Conservation (phyloP, 2,329 filamentous ascomycete genomes). For the Blastomyces percursus region DNA sequence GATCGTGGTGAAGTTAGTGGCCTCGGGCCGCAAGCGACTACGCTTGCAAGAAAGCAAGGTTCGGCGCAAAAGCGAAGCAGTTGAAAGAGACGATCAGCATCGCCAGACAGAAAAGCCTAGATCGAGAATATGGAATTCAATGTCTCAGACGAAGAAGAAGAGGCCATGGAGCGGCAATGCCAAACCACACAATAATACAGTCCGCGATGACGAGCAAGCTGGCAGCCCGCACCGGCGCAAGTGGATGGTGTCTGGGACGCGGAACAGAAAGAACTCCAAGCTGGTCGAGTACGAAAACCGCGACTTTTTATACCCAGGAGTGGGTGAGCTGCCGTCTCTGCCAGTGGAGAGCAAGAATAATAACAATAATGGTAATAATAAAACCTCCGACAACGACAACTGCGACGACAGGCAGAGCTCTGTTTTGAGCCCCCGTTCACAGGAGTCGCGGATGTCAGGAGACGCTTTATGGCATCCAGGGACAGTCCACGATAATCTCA, state of each 20-base stretch:
- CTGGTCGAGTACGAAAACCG: background rate
- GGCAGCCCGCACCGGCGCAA: background rate
- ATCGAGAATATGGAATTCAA: slow-evolving; percentile 1
- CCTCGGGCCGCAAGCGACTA: slow-evolving; percentile 1
- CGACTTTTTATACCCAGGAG: slow-evolving; percentile 6
- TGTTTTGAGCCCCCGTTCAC: background rate
- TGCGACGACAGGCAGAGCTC: background rate
- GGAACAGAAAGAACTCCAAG: background rate
- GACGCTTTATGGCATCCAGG: background rate
- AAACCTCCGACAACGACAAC: too few species aligned
- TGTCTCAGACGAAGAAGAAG: background rate
- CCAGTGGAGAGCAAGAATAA: background rate
- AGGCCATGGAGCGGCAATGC: background rate
- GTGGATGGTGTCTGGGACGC: background rate
- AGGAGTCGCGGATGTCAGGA: background rate
- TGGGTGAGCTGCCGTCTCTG: slow-evolving; percentile 1
- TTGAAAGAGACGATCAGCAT: background rate
- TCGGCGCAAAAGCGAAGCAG: background rate
- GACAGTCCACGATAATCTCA: background rate
- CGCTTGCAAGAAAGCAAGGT: background rate
- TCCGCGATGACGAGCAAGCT: background rate
- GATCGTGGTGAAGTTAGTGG: slow-evolving; percentile 1
- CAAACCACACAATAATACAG: background rate
- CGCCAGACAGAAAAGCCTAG: background rate
- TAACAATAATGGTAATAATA: too few species aligned